Conservation (phyloP, 2,329 filamentous ascomycete species). For the Leptodontidium sp. region DNA sequence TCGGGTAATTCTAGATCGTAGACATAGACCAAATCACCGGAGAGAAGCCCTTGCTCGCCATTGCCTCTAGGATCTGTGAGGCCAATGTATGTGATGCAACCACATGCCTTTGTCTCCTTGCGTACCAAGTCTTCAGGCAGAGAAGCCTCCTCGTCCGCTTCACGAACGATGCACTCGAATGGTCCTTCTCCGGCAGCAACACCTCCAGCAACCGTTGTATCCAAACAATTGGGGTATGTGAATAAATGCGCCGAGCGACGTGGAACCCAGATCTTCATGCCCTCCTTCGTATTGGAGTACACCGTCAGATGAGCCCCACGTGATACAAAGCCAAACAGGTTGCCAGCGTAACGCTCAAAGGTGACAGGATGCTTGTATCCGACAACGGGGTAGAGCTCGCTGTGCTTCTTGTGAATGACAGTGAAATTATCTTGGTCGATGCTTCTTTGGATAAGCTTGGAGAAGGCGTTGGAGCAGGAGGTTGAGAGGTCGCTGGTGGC, state of each 20-base stretch:
- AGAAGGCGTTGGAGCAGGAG: slow-evolving; percentile 51
- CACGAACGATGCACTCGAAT: slow-evolving; percentile 73
- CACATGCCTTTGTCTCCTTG: slow-evolving; percentile 58
- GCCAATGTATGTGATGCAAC: slow-evolving; percentile 73
- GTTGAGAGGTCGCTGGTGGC: slow-evolving; percentile 38
- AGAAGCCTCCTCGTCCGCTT: slow-evolving; percentile 78
- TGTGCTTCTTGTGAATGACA: slow-evolving; percentile 51
- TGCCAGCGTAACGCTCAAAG: slow-evolving; percentile 37
- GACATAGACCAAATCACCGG: slow-evolving; percentile 76
- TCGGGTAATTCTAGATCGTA: slow-evolving; percentile 75
- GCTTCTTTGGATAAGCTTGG: slow-evolving; percentile 51
- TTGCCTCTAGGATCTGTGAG: slow-evolving; percentile 64
- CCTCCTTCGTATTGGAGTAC: slow-evolving; percentile 59
- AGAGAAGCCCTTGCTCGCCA: slow-evolving; percentile 67
- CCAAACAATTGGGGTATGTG: slow-evolving; percentile 78
- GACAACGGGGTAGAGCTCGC: slow-evolving; percentile 52
- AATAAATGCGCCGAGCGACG: slow-evolving; percentile 70
- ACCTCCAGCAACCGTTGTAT: slow-evolving; percentile 83
- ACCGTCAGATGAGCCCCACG: slow-evolving; percentile 74
- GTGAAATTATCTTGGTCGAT: slow-evolving; percentile 47
- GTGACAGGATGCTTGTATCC: slow-evolving; percentile 34
- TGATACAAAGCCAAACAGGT: slow-evolving; percentile 71
- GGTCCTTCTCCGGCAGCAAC: slow-evolving; percentile 72
- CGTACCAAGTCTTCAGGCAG: slow-evolving; percentile 66
- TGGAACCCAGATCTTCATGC: slow-evolving; percentile 75